Evolutionary conservation across 305 asterid genomes (phyloP), one percentile per base, ranked within the genome.

Genomic region (Fraxinus velutina): DNA sequence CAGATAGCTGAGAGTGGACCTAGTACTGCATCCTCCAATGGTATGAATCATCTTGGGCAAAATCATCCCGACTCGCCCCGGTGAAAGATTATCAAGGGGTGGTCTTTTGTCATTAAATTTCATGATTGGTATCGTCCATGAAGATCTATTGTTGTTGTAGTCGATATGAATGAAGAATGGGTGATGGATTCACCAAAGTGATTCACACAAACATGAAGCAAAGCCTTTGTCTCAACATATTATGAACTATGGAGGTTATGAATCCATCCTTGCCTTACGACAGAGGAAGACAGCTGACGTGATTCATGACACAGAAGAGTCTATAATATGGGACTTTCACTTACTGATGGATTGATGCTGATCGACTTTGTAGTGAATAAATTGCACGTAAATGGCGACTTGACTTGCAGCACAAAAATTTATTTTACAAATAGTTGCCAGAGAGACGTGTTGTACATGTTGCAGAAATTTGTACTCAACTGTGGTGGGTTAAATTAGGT

Each of bases 1-100:
- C 78, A 87, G 87, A 86, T 79, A 71, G 78, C 86, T 84, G 83
- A 76, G 78, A 73, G 79, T 60, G 85, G 77, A 78, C 79, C 24
- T 24, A 39, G 71, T 44, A 21, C 71, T 36, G 78, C 83, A 78
- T 42, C 72, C 55, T 73, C 82, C 76, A 75, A 73, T 71, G 87
- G 52, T 36, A 79, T 76, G 80, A 79, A 75, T 68, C 81, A 66
- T 34, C 22, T 55, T 81, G 76, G 75, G 85, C 66, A 62, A 55
- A 79, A 83, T 68, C 81, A 74, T 82, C 29, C 82, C 73, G 73
- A 19, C 50, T 60, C 52, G 73, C 80, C 66, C 29, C 76, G 88
- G 86, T 81, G 68, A 84, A 27, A 76, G 1, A 27, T 47, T 0
- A 24, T 30, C 30, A 19, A 13, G 57, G 36, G 12, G 37, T 33